phyloP scores from a whole-genome alignment of 129 eudicot genomes.

The Flaveria ramosissima region DNA sequence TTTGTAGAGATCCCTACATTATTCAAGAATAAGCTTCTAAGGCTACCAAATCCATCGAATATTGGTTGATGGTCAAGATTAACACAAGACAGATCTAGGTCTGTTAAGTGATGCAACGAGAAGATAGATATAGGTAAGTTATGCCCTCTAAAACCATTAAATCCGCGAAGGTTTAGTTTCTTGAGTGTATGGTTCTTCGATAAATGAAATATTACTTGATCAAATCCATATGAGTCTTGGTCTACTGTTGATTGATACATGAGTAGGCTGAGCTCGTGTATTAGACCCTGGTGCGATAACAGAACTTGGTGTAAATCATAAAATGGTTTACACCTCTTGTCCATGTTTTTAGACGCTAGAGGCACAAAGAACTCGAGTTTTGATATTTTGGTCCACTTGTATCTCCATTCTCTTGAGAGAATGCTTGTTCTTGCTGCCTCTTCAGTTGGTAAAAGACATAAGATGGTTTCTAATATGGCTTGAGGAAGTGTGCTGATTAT shows the following conservation, averaged over 20 bases:
- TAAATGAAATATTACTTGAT: neutral
- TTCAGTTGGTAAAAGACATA: neutral
- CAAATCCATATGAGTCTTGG: neutral
- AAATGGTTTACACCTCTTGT: neutral
- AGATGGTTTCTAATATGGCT: neutral
- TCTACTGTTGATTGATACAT: neutral
- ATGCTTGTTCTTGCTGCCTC: conserved; percentile 11
- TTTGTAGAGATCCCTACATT: neutral
- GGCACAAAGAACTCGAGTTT: neutral
- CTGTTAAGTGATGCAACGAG: neutral
- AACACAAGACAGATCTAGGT: neutral
- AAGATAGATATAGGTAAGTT: neutral
- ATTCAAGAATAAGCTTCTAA: neutral
- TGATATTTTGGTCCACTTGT: conserved; percentile 1
- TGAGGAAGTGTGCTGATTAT: conserved; percentile 10
- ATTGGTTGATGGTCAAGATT: neutral
- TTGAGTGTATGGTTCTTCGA: neutral
- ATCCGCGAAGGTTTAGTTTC: neutral
- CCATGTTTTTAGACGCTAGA: neutral
- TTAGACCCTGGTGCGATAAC: neutral
- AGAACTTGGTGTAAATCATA: neutral
- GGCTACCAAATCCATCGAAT: neutral
- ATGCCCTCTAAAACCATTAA: too few relatives aligned
- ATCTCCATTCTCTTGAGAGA: conserved; percentile 7
- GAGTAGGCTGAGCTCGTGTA: neutral